Percentiles rank a stretch among this genome's conserved stretches.
Evolutionary conservation across 23 red algal genomes (phyloP).

Genomic region (Rhodosorus marinus): DNA sequence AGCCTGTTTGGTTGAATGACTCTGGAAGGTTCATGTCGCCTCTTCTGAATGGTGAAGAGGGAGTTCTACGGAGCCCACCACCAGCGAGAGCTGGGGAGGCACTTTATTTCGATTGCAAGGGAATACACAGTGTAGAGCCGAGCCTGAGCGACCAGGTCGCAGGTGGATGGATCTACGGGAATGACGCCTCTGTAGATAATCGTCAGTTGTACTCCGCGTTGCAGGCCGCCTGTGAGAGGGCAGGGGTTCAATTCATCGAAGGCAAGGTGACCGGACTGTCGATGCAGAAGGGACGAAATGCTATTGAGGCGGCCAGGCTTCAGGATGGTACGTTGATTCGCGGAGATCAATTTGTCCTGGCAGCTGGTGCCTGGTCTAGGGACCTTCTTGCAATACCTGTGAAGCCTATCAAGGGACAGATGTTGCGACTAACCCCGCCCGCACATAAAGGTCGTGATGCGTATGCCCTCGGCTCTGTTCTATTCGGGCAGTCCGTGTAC

Average conservation of each 20-base stretch:
- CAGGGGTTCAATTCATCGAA: conserved; percentile 39
- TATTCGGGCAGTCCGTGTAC: conserved; percentile 44
- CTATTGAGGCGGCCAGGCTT: conserved; percentile 1
- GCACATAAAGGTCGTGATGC: neutral
- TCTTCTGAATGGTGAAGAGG: conserved; percentile 9
- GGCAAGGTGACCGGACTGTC: neutral
- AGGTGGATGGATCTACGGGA: conserved; percentile 24
- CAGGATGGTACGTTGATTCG: conserved; percentile 11
- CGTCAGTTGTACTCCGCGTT: conserved; percentile 28
- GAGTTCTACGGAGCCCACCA: conserved; percentile 2
- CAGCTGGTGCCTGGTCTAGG: conserved; percentile 54
- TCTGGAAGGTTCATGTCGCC: conserved; percentile 42
- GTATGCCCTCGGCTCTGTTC: conserved; percentile 16
- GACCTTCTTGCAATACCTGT: conserved; percentile 50
- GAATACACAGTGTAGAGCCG: conserved; percentile 27
- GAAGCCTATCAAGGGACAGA: conserved; percentile 85
- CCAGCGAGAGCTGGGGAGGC: conserved; percentile 4
- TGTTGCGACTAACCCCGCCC: conserved; percentile 44
- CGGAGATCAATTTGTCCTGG: conserved; percentile 35
- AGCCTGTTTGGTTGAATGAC: conserved; percentile 14
- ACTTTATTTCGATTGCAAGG: conserved; percentile 10
- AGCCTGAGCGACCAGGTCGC: conserved; percentile 20
- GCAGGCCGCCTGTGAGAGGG: conserved; percentile 26
- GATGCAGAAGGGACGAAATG: conserved; percentile 9
- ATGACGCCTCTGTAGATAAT: conserved; percentile 73